Evolutionary conservation across 2,329 filamentous ascomycete species (phyloP), one percentile per base, ranked within the genome.

Genomic region (Rosellinia necatrix): DNA sequence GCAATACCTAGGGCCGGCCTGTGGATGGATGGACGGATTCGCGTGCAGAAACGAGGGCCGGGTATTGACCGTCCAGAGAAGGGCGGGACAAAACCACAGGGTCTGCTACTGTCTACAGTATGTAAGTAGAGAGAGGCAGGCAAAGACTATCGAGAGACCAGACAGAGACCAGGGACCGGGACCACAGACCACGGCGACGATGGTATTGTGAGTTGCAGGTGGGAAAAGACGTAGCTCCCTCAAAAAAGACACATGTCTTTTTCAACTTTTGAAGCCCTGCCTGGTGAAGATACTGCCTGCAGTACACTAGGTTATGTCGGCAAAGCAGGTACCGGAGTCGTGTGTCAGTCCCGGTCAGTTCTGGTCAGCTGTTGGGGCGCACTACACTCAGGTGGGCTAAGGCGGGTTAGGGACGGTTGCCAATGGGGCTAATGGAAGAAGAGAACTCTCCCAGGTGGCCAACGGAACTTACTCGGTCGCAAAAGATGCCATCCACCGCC

Each of bases 191-290:
- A 37, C 56, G 44, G 47, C 48, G 49, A 46, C 38, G 46, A 47
- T 51, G 42, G 46, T 42, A 43, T 50, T 53, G 52, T 63, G 32
- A 50, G 29, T 44, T 13, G 46, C 21, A 34, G 25, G 49, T 54
- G 38, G 41, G 22, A 52, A 41, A 53, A 56, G 32, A 52, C 53
- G 50, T 49, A 51, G 37, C 40, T 49, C 42, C 32, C 55, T 66
- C 58, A 66, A 66, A 67, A 61, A 68, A 64, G 68, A 67, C 68
- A 71, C 68, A 71, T 71, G 63, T 68, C 62, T 64, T 70, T 65
- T 66, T 60, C 29, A 27, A 52, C 24, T 53, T 51, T n/a, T n/a
- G n/a, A n/a, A n/a, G n/a, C n/a, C n/a, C n/a, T n/a, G n/a, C n/a
- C n/a, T n/a, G n/a, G n/a, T n/a, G 47, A 50, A 40, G 34, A 40